Evolutionary conservation across 805 yeast species (phyloP).

Genomic region (Saccharomycopsis microspora): DNA sequence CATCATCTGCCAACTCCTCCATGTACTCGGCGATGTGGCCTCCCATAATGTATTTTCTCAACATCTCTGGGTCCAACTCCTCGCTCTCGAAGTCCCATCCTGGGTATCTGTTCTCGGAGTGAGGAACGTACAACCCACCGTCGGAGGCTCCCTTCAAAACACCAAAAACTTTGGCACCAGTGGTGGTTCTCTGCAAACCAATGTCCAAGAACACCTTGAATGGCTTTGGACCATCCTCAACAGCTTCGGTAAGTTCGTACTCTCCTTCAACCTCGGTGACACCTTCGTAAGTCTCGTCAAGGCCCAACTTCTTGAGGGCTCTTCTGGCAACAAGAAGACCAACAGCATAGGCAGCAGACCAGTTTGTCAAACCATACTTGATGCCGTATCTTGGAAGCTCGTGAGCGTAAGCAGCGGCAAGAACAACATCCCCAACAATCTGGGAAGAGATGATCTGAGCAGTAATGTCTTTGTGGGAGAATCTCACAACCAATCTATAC

Average conservation of each 20-base stretch:
- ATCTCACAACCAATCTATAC: constrained; percentile 98
- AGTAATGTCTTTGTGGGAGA: constrained; percentile 99
- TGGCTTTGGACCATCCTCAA: constrained; percentile 99
- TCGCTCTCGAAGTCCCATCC: constrained; percentile 99
- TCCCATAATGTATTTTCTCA: constrained; percentile 99
- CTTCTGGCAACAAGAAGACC: constrained; percentile 99
- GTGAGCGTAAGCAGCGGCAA: constrained; percentile 97
- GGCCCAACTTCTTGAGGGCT: constrained; percentile 93
- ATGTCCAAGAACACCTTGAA: constrained; percentile 99
- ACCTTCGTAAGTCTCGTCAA: constrained; percentile 97
- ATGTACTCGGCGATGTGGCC: constrained; percentile 99
- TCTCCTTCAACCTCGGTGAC: constrained; percentile 99
- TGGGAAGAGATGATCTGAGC: constrained; percentile 95
- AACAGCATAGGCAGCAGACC: constrained; percentile 99
- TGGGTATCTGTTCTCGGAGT: constrained; percentile 99
- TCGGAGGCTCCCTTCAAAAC: constrained; percentile 99
- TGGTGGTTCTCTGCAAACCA: constrained; percentile 99
- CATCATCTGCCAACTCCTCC: constrained; percentile 99
- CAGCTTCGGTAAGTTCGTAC: constrained; percentile 96
- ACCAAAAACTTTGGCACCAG: constrained; percentile 99
- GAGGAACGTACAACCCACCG: constrained; percentile 99
- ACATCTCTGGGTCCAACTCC: constrained; percentile 94
- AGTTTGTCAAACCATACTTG: constrained; percentile 97
- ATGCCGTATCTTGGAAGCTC: constrained; percentile 98
- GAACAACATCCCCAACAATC: constrained; percentile 92